phyloP scores from a whole-genome alignment of 441 rosid genomes.

The Melianthus villosus region DNA sequence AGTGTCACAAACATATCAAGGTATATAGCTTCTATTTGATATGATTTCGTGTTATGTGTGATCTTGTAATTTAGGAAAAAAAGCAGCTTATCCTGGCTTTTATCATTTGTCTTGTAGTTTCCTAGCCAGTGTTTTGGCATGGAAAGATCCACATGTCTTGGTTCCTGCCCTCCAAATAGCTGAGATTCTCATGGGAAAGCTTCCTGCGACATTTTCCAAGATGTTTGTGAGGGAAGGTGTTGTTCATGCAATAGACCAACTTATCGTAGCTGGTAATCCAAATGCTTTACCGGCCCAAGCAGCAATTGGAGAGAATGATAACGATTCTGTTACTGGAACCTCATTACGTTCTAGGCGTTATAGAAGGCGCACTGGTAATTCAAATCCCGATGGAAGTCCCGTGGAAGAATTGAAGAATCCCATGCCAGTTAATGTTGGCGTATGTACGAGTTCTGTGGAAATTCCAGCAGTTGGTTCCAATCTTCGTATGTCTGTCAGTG shows the following conservation, averaged over 20 bases:
- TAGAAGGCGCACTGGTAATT: conserved; percentile 59
- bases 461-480: conserved; percentile 51
- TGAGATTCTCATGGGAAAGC: conserved; percentile 96
- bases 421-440: conserved; percentile 38
- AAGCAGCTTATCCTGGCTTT: conserved; percentile 7
- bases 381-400: conserved; percentile 49
- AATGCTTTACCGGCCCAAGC: conserved; percentile 25
- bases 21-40: conserved; percentile 20
- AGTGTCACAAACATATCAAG: conserved; percentile 83
- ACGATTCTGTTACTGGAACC: conserved; percentile 49
- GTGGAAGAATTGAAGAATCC: conserved; percentile 53
- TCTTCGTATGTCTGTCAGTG: conserved; percentile 58
- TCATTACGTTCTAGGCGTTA: conserved; percentile 86
- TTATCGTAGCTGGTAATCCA: conserved; percentile 57
- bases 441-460: conserved; percentile 52
- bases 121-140: conserved; percentile 92
- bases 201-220: conserved; percentile 88
- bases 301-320: conserved; percentile 56
- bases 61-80: not conserved
- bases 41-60: conserved; percentile 2
- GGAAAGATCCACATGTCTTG: conserved; percentile 98
- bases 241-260: conserved; percentile 96
- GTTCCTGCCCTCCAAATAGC: conserved; percentile 98
- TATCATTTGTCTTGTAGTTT: conserved; percentile 33
- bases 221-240: conserved; percentile 95